Conservation (phyloP, 2,329 filamentous ascomycete genomes). For the Colletotrichum shisoi region DNA sequence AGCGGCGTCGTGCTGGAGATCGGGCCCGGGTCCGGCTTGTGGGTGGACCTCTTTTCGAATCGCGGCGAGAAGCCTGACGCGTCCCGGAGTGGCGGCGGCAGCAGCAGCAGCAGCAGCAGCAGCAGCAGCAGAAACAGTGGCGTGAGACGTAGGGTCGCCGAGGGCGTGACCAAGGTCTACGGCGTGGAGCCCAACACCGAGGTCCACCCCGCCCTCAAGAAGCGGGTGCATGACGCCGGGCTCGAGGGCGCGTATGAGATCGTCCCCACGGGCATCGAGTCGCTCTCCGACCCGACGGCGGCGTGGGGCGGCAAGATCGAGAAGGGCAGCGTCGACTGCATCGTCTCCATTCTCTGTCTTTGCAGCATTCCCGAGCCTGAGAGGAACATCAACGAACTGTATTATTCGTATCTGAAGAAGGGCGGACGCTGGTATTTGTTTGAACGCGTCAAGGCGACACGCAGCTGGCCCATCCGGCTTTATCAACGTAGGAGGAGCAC, state of each 20-base stretch:
- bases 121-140: background rate
- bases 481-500: constrained; percentile 61
- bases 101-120: too few species aligned
- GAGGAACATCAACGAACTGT: constrained; percentile 63
- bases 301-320: constrained; percentile 58
- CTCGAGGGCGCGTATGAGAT: constrained; percentile 67
- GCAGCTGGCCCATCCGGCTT: constrained; percentile 51
- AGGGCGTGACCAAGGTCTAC: constrained; percentile 56
- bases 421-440: constrained; percentile 70
- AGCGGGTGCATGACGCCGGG: constrained; percentile 59
- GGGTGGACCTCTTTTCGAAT: constrained; percentile 62
- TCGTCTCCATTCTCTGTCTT: constrained; percentile 68
- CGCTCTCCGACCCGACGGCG: constrained; percentile 53
- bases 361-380: constrained; percentile 70
- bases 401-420: constrained; percentile 67
- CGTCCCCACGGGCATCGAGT: constrained; percentile 69
- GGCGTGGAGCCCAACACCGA: constrained; percentile 70
- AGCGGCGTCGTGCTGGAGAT: constrained; percentile 67
- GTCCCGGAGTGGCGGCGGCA: background rate
- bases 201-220: constrained; percentile 58
- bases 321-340: constrained; percentile 63
- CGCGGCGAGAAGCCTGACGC: constrained; percentile 5
- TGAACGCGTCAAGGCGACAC: constrained; percentile 63
- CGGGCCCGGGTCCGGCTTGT: constrained; percentile 68
- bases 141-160: constrained; percentile 13